Evolutionary conservation across 345 rosid species (phyloP).

Genomic region (Mercurialis annua): DNA sequence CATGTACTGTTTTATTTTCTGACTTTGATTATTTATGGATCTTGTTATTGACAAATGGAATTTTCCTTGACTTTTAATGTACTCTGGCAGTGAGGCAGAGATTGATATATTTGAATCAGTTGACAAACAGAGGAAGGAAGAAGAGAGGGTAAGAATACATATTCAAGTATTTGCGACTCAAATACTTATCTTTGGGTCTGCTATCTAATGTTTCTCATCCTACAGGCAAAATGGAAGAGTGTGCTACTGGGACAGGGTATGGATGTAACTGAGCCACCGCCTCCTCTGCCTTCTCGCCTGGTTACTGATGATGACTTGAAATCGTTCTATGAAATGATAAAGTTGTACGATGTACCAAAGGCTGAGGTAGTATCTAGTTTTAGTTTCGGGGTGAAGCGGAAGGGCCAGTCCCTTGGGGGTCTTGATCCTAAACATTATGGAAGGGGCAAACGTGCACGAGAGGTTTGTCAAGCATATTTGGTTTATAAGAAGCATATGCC

Average conservation of each 20-base stretch:
- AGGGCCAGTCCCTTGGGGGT: slow-evolving; percentile 47
- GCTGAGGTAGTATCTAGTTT: slow-evolving; percentile 39
- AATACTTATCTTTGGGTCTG: neutral
- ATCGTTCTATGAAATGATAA: slow-evolving; percentile 66
- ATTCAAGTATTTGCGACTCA: slow-evolving; percentile 7
- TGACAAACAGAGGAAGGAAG: slow-evolving; percentile 66
- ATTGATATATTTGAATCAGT: slow-evolving; percentile 83
- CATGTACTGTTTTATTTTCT: neutral
- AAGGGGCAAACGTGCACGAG: slow-evolving; percentile 94
- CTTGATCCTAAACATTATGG: slow-evolving; percentile 80
- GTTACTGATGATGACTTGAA: slow-evolving; percentile 80
- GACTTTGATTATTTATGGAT: neutral
- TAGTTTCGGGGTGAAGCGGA: slow-evolving; percentile 62
- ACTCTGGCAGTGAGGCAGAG: slow-evolving; percentile 71
- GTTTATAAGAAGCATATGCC: slow-evolving; percentile 13
- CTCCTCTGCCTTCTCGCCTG: slow-evolving; percentile 74
- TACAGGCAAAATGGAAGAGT: slow-evolving; percentile 72
- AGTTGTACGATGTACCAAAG: slow-evolving; percentile 59
- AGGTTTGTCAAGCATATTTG: slow-evolving; percentile 50
- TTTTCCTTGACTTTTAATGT: slow-evolving; percentile 7
- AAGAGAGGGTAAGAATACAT: slow-evolving; percentile 57
- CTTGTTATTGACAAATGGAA: neutral
- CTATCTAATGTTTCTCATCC: slow-evolving; percentile 4
- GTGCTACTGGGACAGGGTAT: slow-evolving; percentile 45
- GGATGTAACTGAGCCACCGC: slow-evolving; percentile 37